Evolutionary conservation across 345 rosid species (phyloP).

Genomic region (Hibiscus mutabilis): DNA sequence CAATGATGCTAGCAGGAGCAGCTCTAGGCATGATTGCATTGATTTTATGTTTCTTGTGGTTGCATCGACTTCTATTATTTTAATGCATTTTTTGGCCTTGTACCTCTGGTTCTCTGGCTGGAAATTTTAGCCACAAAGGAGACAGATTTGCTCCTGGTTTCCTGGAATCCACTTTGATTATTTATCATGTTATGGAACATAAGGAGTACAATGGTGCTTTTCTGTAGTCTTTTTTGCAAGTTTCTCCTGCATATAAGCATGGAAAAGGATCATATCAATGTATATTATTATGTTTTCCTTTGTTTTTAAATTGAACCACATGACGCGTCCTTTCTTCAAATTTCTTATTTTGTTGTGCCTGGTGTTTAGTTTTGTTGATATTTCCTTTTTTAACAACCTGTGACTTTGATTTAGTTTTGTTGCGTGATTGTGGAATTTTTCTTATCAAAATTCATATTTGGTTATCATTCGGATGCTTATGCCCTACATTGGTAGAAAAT

Average conservation of each 20-base stretch:
- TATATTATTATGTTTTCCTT: neutral
- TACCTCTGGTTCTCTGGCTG: neutral
- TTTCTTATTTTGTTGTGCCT: neutral
- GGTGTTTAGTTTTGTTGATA: neutral
- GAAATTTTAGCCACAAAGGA: neutral
- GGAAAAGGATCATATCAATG: neutral
- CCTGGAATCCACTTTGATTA: neutral
- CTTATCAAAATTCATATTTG: neutral
- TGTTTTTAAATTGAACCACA: neutral
- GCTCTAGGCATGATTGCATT: neutral
- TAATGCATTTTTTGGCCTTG: neutral
- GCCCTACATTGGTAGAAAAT: neutral
- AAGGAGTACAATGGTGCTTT: neutral
- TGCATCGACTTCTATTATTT: neutral
- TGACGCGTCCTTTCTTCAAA: neutral
- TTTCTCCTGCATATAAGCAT: neutral
- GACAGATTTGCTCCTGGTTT: neutral
- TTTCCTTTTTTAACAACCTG: neutral
- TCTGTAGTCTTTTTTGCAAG: neutral
- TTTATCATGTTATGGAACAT: neutral
- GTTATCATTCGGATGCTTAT: neutral
- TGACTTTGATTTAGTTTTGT: neutral
- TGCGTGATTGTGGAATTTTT: neutral
- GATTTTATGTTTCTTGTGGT: constrained; percentile 4
- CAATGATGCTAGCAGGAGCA: neutral